Evolutionary conservation across 768 basidiomycete species (phyloP), one percentile per base, ranked within the genome.

Genomic region (Boletus rubroflammeus): DNA sequence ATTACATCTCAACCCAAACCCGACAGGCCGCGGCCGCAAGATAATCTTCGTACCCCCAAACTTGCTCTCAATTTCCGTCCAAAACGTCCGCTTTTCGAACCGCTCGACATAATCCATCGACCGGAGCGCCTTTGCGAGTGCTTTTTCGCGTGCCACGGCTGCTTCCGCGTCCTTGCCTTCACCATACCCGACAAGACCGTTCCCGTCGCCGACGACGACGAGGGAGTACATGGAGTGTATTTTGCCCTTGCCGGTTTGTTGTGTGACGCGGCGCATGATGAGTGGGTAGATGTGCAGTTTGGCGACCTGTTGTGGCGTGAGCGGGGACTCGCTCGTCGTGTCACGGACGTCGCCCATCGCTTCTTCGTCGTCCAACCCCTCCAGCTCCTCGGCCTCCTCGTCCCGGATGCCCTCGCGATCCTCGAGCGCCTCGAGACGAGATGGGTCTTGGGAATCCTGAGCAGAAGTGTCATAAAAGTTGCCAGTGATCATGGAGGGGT

Each of bases 221-320:
- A 90, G 78, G 36, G 75, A 73, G 49, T 82, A 81, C 48, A 78
- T 69, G 17, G 83, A 79, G 26, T 80, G 77, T 56, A 89, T 87
- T 66, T 93, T 96, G 14, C 97, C 97, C 73, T 98, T 98, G 52
- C 88, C 86, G 0, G 94, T 98, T 79, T 98, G 95, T 57, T 92
- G 88, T 5, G 83, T 83, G 61, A 95, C 86, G 39, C 83, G 74
- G 6, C 85, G 80, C 58, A 55, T 59, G 57, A 82, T 55, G 54
- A 81, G 70, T 0, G 75, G 59, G 57, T 76, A 78, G 21, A 69
- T 57, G 59, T 78, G 73, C 29, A 80, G 64, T 28, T 65, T 63
- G n/a, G 61, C 53, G 47, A 71, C 56, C 25, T 75, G 65, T 14
- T 36, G 14, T 8, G 57, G 56, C 3, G 54, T 50, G 50, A 60